These are phyloP conservation scores for Pouteria campechiana DNA, from an alignment of 179 eudicot genomes.

Conservation along the genomic window DNA sequence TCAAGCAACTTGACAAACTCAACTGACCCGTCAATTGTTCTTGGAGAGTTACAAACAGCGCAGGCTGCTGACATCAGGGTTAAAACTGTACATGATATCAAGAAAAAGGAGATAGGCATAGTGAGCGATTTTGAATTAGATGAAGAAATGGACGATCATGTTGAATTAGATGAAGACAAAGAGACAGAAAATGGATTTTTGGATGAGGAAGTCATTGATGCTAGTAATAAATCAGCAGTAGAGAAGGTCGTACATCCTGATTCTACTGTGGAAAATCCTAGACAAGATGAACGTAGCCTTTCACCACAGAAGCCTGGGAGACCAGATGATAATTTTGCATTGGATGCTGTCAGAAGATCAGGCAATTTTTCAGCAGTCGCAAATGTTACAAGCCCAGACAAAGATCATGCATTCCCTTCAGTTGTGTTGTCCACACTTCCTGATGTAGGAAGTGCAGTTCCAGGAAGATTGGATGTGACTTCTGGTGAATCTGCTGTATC, in stretches of 20 bases:
- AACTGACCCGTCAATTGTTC: not conserved
- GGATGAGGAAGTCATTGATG: conserved; percentile 1
- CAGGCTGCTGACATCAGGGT: conserved; percentile 1
- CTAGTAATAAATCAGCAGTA: conserved; percentile 4
- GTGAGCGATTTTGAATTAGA: not conserved
- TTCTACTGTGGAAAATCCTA: conserved; percentile 1
- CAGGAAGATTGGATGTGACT: not conserved
- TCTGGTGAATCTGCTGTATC: conserved; percentile 4
- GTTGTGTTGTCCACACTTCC: conserved; percentile 11
- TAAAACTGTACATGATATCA: no score
- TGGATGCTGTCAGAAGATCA: not conserved
- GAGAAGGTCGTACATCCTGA: not conserved
- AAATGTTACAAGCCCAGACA: not conserved
- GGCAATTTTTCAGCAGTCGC: conserved; percentile 7
- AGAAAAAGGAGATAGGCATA: conserved; percentile 4
- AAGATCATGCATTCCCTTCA: conserved; percentile 7
- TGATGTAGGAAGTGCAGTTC: conserved; percentile 1
- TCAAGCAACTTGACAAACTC: conserved; percentile 1
- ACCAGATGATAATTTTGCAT: conserved; percentile 9
- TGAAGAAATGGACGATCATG: conserved; percentile 3
- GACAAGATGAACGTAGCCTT: not conserved
- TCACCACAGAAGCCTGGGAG: conserved; percentile 7
- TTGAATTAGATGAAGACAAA: conserved; percentile 1
- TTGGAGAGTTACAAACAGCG: not conserved
- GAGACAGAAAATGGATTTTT: conserved; percentile 19